Conservation (phyloP, 169 alveolate genomes). For the Plasmodium malariae region DNA sequence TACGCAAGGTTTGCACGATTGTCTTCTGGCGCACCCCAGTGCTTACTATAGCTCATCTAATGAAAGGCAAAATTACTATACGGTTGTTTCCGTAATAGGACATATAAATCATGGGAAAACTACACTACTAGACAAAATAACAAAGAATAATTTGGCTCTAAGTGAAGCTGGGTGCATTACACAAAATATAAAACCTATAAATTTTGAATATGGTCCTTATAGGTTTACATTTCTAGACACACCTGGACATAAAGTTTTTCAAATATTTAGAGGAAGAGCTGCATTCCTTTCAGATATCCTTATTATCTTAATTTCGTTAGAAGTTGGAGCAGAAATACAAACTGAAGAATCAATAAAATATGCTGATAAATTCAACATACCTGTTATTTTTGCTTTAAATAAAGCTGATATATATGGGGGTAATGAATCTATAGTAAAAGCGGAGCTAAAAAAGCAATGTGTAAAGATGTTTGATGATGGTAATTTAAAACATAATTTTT, state of each 20-base stretch:
- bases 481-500: slow-evolving; percentile 67
- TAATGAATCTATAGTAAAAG: slow-evolving; percentile 81
- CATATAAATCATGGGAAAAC: slow-evolving; percentile 91
- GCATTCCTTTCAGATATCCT: slow-evolving; percentile 85
- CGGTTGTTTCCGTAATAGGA: slow-evolving; percentile 88
- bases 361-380: slow-evolving; percentile 86
- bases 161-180: slow-evolving; percentile 80
- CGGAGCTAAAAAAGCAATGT: slow-evolving; percentile 81
- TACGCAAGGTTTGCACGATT: background rate
- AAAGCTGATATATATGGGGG: slow-evolving; percentile 81
- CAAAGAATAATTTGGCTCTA: slow-evolving; percentile 60
- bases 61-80: slow-evolving; percentile 68
- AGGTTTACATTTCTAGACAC: slow-evolving; percentile 85
- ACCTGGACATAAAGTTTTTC: slow-evolving; percentile 88
- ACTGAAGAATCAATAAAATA: slow-evolving; percentile 86
- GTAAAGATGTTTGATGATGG: slow-evolving; percentile 78
- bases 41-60: slow-evolving; percentile 10
- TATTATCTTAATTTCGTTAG: slow-evolving; percentile 83
- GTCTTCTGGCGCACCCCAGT: background rate
- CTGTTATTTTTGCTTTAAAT: slow-evolving; percentile 84
- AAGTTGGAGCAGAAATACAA: slow-evolving; percentile 83
- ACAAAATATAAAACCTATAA: slow-evolving; percentile 75
- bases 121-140: slow-evolving; percentile 81
- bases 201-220: slow-evolving; percentile 66
- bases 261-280: slow-evolving; percentile 86